phyloP scores from a whole-genome alignment of 352 stramenopile species.

The Aphanomyces astaci region DNA sequence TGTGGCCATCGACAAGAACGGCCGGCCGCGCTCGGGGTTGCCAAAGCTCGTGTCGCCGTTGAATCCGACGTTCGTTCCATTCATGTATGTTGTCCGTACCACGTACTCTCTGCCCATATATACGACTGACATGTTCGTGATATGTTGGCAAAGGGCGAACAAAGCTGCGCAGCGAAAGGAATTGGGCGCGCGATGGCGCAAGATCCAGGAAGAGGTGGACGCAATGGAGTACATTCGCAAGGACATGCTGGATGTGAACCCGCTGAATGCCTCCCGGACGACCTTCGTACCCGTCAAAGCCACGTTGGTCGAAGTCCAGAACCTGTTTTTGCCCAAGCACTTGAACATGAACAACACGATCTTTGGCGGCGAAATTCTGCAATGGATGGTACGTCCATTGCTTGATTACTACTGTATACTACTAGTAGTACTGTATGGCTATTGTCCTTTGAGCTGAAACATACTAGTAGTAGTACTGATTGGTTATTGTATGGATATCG shows the following conservation, averaged over 20 bases:
- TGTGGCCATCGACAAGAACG: conserved; percentile 32
- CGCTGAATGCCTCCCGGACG: background rate
- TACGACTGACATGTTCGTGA: conserved; percentile 24
- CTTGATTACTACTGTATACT: too few relatives aligned
- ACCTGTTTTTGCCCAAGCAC: conserved; percentile 25
- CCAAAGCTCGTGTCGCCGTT: conserved; percentile 23
- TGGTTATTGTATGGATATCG: too few relatives aligned
- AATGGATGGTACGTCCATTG: conserved; percentile 25
- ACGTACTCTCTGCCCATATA: conserved; percentile 24
- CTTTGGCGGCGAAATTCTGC: conserved; percentile 25
- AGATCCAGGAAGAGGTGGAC: conserved; percentile 31
- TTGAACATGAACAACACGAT: conserved; percentile 27
- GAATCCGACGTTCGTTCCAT: background rate
- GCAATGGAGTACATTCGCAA: conserved; percentile 20
- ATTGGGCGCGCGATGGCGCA: conserved; percentile 28
- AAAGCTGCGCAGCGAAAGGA: conserved; percentile 28
- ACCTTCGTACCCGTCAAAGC: conserved; percentile 23
- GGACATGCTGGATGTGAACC: conserved; percentile 24
- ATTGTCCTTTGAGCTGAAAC: too few relatives aligned
- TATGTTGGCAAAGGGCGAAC: background rate
- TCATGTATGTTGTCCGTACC: conserved; percentile 22
- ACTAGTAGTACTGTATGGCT: too few relatives aligned
- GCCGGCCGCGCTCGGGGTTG: conserved; percentile 27
- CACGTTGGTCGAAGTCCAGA: conserved; percentile 16
- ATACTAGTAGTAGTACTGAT: too few relatives aligned